These are phyloP conservation scores for Alternaria sp. DNA, from an alignment of 2,329 filamentous ascomycete genomes.

Conservation along the genomic window DNA sequence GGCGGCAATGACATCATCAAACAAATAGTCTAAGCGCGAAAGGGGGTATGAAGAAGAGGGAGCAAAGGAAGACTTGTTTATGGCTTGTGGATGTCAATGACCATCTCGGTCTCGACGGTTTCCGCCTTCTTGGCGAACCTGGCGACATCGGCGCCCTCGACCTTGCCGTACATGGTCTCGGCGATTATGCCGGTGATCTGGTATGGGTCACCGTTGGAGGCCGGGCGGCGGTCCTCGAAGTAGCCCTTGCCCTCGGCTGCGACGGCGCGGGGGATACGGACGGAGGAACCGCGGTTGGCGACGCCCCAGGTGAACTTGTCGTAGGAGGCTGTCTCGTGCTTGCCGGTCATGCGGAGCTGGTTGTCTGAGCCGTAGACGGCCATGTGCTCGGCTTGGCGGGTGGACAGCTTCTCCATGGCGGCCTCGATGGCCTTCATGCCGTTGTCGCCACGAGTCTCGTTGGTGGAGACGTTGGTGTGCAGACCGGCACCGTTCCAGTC, in stretches of 20 bases:
- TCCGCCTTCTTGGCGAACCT: constrained; percentile 47
- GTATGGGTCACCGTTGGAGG: constrained; percentile 87
- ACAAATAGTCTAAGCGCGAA: constrained; percentile 2
- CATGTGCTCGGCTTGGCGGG: constrained; percentile 66
- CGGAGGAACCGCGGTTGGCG: constrained; percentile 92
- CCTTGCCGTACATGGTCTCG: constrained; percentile 66
- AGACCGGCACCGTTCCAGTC: constrained; percentile 98
- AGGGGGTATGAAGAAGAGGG: constrained; percentile 20
- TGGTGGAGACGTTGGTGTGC: constrained; percentile 91
- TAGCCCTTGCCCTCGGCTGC: constrained; percentile 92
- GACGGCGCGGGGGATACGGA: constrained; percentile 86
- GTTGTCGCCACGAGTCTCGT: constrained; percentile 85
- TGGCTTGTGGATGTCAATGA: constrained; percentile 35
- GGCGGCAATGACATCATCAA: neutral
- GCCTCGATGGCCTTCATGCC: constrained; percentile 93
- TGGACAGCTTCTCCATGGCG: constrained; percentile 66
- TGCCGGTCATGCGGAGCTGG: constrained; percentile 88
- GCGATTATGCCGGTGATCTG: constrained; percentile 82
- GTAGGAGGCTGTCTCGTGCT: constrained; percentile 92
- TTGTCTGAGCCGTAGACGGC: constrained; percentile 96
- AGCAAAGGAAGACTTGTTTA: constrained; percentile 16
- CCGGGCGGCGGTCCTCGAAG: constrained; percentile 74
- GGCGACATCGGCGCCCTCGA: constrained; percentile 56
- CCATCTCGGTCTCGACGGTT: constrained; percentile 44
- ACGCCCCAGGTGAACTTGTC: constrained; percentile 94